These are phyloP conservation scores for Vanrija pseudolonga DNA, from an alignment of 1,284 basidiomycete genomes.

Conservation along the genomic window DNA sequence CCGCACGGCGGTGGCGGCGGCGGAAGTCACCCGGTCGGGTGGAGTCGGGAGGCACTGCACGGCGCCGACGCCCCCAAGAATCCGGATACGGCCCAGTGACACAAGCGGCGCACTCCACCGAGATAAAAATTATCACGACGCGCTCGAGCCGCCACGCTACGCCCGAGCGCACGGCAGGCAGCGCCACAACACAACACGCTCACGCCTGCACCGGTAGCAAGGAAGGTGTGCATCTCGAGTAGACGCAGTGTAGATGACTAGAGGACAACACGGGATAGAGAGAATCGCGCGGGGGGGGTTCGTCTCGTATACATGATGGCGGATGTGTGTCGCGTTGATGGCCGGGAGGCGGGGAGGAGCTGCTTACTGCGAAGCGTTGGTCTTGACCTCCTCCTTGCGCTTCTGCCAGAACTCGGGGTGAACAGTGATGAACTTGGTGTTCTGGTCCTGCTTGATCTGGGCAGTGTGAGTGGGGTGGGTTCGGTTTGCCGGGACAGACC, in stretches of 20 bases:
- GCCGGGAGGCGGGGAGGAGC: not conserved
- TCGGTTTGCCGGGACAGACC: not conserved
- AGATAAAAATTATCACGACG: too few relatives aligned
- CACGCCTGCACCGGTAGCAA: not conserved
- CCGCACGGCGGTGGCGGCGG: too few relatives aligned
- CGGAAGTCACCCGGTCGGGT: too few relatives aligned
- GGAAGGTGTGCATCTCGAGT: conserved; percentile 6
- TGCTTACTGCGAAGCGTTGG: conserved; percentile 3
- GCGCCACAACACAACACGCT: not conserved
- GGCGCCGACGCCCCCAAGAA: too few relatives aligned
- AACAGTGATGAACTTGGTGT: conserved; percentile 39
- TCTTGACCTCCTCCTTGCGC: conserved; percentile 26
- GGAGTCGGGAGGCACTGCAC: too few relatives aligned
- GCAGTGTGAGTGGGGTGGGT: not conserved
- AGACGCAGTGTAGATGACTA: conserved; percentile 1
- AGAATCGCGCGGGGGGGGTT: not conserved
- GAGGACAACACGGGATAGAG: conserved; percentile 1
- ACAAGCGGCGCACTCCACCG: too few relatives aligned
- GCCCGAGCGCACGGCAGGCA: too few relatives aligned
- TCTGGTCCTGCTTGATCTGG: conserved; percentile 44
- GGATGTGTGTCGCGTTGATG: not conserved
- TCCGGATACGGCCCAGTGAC: too few relatives aligned
- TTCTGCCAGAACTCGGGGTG: conserved; percentile 43
- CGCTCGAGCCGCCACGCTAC: too few relatives aligned
- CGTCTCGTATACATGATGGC: not conserved